Percentiles rank a stretch among this genome's conserved stretches.
phyloP scores from a whole-genome alignment of 2,329 filamentous ascomycete species.

The Chrysoporthe puriensis region DNA sequence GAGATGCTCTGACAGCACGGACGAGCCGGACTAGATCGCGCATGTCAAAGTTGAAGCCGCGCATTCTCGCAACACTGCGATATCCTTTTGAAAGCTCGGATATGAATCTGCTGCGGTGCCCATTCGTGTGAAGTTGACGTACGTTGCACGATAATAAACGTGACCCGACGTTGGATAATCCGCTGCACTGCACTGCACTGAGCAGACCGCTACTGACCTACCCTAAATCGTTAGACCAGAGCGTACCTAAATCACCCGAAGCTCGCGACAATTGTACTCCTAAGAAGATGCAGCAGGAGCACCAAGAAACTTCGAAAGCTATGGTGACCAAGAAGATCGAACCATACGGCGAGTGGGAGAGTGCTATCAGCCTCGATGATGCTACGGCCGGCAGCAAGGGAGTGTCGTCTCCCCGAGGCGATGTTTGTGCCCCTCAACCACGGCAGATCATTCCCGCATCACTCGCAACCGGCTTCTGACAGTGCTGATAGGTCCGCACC shows the following conservation, averaged over 20 bases:
- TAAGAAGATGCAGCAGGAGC: not conserved
- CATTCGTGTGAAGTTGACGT: not conserved
- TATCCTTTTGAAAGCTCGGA: not conserved
- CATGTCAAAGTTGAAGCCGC: not conserved
- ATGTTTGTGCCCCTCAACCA: conserved; percentile 34
- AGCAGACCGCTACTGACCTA: not conserved
- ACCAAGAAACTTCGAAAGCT: not conserved
- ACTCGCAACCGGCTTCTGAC: conserved; percentile 1
- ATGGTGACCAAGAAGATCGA: conserved; percentile 36
- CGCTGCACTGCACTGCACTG: no score
- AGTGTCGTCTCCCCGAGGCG: conserved; percentile 42
- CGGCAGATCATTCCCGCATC: not conserved
- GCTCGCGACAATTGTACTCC: not conserved
- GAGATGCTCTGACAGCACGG: not conserved
- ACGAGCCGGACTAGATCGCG: not conserved
- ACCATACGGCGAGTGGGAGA: conserved; percentile 46
- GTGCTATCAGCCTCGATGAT: conserved; percentile 43
- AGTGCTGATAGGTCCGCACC: conserved; percentile 33
- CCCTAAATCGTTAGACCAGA: not conserved
- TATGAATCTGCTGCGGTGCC: not conserved
- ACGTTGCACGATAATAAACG: not conserved
- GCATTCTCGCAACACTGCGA: not conserved
- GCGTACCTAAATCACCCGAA: not conserved
- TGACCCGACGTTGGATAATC: not conserved
- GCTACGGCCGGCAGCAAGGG: conserved; percentile 41